These are phyloP conservation scores for Miscanthus lutarioriparius DNA, from an alignment of 176 grass and related monocot species.

Conservation along the genomic window DNA sequence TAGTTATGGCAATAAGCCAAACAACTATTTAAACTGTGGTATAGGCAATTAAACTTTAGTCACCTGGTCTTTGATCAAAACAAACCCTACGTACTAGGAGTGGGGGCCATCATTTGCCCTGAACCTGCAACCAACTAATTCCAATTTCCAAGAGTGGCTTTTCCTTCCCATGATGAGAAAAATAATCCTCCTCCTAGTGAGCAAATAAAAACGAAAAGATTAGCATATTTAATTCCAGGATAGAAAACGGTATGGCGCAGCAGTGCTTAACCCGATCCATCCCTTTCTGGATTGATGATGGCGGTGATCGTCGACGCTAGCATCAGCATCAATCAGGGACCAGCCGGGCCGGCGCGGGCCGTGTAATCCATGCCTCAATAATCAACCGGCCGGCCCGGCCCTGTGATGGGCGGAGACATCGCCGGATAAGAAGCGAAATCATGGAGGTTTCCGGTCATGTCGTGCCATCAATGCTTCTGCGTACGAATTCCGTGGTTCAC, in stretches of 20 bases:
- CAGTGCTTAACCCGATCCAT: background rate
- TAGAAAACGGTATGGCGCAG: conserved; percentile 29
- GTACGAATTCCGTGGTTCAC: background rate
- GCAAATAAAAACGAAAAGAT: background rate
- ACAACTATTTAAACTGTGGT: too few relatives aligned
- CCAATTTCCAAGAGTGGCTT: conserved; percentile 33
- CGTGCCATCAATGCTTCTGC: conserved; percentile 23
- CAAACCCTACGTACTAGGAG: background rate
- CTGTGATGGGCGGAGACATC: background rate
- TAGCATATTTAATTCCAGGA: background rate
- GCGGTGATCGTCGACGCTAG: background rate
- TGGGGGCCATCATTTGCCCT: conserved; percentile 18
- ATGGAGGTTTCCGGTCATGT: conserved; percentile 16
- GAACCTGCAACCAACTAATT: background rate
- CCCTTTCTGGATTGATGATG: conserved; percentile 21
- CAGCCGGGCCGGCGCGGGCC: background rate
- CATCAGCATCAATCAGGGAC: background rate
- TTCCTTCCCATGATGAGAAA: background rate
- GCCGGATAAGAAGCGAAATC: background rate
- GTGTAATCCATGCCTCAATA: conserved; percentile 12
- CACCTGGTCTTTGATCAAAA: too few relatives aligned
- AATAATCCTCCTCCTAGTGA: too few relatives aligned
- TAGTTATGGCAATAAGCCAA: too few relatives aligned
- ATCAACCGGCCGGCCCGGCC: background rate
- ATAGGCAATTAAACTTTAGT: too few relatives aligned